Evolutionary conservation across 352 stramenopile species (phyloP).

Genomic region (Blastocystis sp.): DNA sequence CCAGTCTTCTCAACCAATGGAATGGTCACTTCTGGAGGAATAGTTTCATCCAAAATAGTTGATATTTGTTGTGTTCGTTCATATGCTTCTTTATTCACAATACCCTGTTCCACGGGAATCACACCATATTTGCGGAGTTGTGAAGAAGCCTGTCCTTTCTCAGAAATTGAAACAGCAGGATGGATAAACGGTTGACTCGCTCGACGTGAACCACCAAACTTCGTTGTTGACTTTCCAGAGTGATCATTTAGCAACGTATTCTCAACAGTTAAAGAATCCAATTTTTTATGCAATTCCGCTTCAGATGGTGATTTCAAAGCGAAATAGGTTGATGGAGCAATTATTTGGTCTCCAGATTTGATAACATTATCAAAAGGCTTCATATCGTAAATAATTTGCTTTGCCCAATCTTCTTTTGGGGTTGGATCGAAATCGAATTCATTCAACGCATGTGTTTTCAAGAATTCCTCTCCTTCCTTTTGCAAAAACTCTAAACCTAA

Average conservation of each 20-base stretch:
- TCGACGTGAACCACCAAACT: background rate
- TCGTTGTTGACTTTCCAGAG: background rate
- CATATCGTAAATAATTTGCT: constrained; percentile 13
- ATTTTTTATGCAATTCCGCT: background rate
- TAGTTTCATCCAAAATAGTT: background rate
- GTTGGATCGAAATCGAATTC: constrained; percentile 35
- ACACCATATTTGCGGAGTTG: background rate
- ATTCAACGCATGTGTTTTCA: background rate
- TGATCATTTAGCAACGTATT: background rate
- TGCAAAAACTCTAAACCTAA: constrained; percentile 33
- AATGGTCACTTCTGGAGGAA: background rate
- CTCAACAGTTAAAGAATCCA: background rate
- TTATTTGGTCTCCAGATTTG: background rate
- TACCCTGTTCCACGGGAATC: background rate
- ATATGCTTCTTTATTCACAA: background rate
- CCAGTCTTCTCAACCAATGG: background rate
- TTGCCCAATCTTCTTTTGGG: constrained; percentile 35
- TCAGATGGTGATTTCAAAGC: background rate
- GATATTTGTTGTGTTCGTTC: background rate
- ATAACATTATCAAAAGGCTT: constrained; percentile 38
- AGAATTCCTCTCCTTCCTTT: background rate
- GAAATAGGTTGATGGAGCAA: constrained; percentile 10
- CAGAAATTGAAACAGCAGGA: background rate
- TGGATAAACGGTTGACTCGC: background rate
- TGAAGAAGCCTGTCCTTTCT: background rate